Evolutionary conservation across 2,329 filamentous ascomycete species (phyloP).

Genomic region (Fusarium sp.): DNA sequence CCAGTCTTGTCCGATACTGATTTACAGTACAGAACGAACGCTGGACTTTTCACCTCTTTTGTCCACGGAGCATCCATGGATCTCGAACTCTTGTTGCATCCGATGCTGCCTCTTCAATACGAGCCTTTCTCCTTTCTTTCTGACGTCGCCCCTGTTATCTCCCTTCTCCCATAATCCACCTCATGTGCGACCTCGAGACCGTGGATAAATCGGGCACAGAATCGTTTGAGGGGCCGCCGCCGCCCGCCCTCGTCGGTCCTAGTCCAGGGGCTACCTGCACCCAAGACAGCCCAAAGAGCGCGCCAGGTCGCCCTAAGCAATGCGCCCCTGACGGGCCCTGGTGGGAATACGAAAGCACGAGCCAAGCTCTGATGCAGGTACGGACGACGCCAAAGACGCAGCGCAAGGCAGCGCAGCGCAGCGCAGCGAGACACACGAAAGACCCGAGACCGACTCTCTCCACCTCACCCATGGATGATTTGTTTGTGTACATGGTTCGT

Average conservation of each 20-base stretch:
- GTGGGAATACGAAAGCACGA: conserved; percentile 42
- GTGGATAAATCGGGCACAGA: conserved; percentile 9
- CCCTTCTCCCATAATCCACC: neutral
- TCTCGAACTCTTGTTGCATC: neutral
- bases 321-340: conserved; percentile 36
- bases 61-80: neutral
- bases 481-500: conserved; percentile 11
- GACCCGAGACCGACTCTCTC: conserved; percentile 7
- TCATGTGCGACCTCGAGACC: neutral
- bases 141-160: neutral
- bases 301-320: conserved; percentile 20
- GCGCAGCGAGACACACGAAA: conserved; percentile 6
- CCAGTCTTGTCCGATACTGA: neutral
- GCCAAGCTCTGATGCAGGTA: conserved; percentile 42
- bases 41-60: neutral
- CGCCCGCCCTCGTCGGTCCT: conserved; percentile 25
- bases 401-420: conserved; percentile 1
- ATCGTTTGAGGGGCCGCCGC: conserved; percentile 6
- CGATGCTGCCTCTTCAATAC: neutral
- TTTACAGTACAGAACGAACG: neutral
- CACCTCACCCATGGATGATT: neutral
- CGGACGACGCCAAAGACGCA: conserved; percentile 23
- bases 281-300: conserved; percentile 15
- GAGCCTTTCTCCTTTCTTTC: neutral
- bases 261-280: conserved; percentile 33